phyloP scores from a whole-genome alignment of 2,329 filamentous ascomycete species.

The Cryphonectria carpinicola region DNA sequence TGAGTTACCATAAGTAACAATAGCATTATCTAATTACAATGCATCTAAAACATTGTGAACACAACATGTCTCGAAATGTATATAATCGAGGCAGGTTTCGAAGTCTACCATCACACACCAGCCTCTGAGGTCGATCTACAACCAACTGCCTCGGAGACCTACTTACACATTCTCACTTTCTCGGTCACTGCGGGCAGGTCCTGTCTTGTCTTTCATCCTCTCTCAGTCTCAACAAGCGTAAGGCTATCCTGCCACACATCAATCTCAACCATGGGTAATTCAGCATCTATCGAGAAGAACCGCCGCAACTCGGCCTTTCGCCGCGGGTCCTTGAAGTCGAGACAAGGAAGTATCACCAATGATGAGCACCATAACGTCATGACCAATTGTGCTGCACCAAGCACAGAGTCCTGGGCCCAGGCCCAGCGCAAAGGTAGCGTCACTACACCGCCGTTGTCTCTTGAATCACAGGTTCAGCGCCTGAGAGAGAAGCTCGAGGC shows the following conservation, averaged over 20 bases:
- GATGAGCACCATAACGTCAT: background rate
- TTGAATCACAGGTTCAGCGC: background rate
- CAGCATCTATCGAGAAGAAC: background rate
- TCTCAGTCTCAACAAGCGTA: background rate
- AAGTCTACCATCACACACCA: background rate
- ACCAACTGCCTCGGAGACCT: background rate
- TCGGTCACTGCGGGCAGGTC: no score
- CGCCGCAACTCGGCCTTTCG: background rate
- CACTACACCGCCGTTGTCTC: background rate
- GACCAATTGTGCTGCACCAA: no score
- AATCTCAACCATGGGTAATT: background rate
- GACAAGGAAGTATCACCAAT: background rate
- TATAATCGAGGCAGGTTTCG: background rate
- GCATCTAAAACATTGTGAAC: background rate
- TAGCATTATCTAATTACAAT: background rate
- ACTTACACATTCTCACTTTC: background rate
- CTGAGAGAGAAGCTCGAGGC: background rate
- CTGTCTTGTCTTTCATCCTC: no score
- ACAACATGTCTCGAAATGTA: background rate
- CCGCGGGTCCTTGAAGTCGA: background rate
- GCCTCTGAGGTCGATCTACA: background rate
- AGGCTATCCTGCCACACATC: background rate
- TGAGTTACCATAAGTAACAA: background rate
- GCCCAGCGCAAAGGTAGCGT: background rate
- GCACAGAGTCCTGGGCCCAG: background rate